Base-by-base conservation (phyloP, 768 basidiomycete species). In the Lactifluus volemus region DNA sequence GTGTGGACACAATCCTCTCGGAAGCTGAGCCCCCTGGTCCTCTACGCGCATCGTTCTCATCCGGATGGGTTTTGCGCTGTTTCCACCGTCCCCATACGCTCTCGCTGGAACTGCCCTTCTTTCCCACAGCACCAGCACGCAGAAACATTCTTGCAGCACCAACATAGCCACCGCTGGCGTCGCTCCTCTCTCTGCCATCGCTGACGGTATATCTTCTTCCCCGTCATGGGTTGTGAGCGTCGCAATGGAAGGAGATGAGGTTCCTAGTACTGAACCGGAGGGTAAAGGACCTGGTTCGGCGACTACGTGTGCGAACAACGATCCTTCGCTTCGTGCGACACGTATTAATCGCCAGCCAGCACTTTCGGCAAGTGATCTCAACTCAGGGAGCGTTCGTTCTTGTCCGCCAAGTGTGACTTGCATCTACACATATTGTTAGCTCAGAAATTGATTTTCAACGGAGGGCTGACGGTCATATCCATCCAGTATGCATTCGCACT, bases 271-370 rank as follows among this genome's bases (percentile, higher is more conserved):
- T 34, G 52, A 38, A 29, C 51, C 41, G 6, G 55, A 57, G 1
- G 85, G 83, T 14, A 88, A 77, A 3, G 76, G 64, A 1, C 78
- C 75, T 6, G 88, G 88, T 17, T 84, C 78, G 32, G 87, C 88
- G 42, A 84, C 76, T 59, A 90, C 81, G 67, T 89, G 80, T 3
- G 84, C 86, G 67, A 91, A 89, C 42, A 85, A 72, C 2, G 85
- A 83, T 10, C 84, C 85, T 41, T 82, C 77, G 2, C 82, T 78
- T 58, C 77, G 77, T 4, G 79, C 78, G 53, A 84, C 80, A 48
- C 78, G 79, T 53, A 76, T 70, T 10, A 85, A 73, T 49, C 79
- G 82, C 84, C 86, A 87, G 1, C 86, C 84, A 21, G 84, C 78
- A 0, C 80, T 81, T 29, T 75, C 71, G 6, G 78, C 73, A 32